Conservation (phyloP, 2,329 filamentous ascomycete species). For the Aspergillus oerlinghausenensis region DNA sequence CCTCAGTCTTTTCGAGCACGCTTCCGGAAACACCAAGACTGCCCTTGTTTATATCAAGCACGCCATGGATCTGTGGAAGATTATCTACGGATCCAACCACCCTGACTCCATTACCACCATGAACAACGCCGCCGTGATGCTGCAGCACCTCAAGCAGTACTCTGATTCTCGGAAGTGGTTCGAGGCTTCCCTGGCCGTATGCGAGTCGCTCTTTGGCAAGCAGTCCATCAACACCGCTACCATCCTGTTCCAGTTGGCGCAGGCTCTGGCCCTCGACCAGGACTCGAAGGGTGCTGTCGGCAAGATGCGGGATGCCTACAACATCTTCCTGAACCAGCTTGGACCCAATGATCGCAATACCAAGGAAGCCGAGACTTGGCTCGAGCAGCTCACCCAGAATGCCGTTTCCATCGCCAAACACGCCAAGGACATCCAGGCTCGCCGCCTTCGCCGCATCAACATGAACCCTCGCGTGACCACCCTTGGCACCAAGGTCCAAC, state of each 20-base stretch:
- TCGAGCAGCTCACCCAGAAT: conserved; percentile 92
- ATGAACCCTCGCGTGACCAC: conserved; percentile 57
- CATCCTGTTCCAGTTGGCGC: conserved; percentile 92
- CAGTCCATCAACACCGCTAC: conserved; percentile 91
- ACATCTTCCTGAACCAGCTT: conserved; percentile 83
- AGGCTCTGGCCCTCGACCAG: conserved; percentile 90
- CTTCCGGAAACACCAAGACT: conserved; percentile 79
- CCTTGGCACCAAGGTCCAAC: conserved; percentile 57
- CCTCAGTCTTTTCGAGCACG: conserved; percentile 88
- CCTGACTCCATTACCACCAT: conserved; percentile 97
- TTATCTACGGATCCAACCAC: conserved; percentile 89
- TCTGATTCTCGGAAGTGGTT: conserved; percentile 96
- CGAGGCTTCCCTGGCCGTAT: conserved; percentile 83
- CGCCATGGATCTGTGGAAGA: conserved; percentile 91
- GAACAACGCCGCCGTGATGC: conserved; percentile 98
- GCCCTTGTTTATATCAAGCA: conserved; percentile 89
- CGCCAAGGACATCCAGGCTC: conserved; percentile 76
- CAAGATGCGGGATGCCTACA: conserved; percentile 94
- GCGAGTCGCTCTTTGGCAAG: conserved; percentile 83
- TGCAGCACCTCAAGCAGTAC: conserved; percentile 91
- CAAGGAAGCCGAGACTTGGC: conserved; percentile 94
- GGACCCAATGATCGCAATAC: conserved; percentile 93
- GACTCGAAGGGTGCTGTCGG: conserved; percentile 87
- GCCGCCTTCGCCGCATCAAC: conserved; percentile 66
- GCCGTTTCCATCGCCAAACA: conserved; percentile 93